A percentile compares a stretch with the other conserved stretches of the same genome.
phyloP scores from a whole-genome alignment of 208 protist genomes.

The Acanthamoeba royreba region DNA sequence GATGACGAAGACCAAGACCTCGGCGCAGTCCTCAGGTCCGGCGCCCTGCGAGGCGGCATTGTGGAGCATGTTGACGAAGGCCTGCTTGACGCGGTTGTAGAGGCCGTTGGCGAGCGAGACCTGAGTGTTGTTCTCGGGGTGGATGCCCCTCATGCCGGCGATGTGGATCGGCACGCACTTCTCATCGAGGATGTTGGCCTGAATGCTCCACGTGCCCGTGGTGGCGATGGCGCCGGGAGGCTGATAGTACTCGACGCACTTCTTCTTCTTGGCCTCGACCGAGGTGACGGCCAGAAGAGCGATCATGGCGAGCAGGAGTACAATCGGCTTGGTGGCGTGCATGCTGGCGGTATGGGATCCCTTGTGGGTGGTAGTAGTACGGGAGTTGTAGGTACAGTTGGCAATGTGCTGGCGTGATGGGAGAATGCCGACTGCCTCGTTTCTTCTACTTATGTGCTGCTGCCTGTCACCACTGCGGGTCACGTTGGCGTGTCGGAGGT shows the following conservation, averaged over 20 bases:
- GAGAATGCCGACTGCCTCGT: no score
- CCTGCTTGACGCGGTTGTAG: neutral
- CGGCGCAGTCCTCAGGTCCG: neutral
- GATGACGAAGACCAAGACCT: neutral
- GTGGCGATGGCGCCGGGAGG: neutral
- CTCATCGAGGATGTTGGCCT: neutral
- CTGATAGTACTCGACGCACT: neutral
- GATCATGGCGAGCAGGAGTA: no score
- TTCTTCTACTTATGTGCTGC: no score
- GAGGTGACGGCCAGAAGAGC: no score
- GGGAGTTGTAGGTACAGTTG: no score
- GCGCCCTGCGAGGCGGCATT: neutral
- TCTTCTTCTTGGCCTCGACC: no score
- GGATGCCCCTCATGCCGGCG: neutral
- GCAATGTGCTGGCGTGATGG: no score
- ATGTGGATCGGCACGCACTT: neutral
- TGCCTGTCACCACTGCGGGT: no score
- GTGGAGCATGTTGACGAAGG: constrained; percentile 15
- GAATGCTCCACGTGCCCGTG: neutral
- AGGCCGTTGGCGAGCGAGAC: neutral
- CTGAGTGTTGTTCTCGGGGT: neutral
- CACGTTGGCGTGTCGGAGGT: no score
- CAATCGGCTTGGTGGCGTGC: no score
- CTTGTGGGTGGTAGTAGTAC: no score
- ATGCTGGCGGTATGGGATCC: no score